Conservation (phyloP, 148 eudicot genomes). For the Camellia granthamiana region DNA sequence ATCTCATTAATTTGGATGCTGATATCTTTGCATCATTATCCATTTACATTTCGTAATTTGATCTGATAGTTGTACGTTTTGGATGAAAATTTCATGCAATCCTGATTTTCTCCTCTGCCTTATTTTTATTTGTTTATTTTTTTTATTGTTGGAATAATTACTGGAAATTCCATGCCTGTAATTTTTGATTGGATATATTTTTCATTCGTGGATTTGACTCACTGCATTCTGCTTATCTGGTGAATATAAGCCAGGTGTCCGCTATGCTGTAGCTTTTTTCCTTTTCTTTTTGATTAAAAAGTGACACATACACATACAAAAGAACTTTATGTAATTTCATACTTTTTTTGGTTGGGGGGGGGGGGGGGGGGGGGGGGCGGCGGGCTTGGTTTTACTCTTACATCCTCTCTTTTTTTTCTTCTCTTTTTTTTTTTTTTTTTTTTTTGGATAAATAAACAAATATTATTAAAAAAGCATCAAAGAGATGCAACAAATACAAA, state of each 20-base stretch:
- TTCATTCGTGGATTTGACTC: not conserved
- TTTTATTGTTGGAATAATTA: not conserved
- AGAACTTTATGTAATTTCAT: not conserved
- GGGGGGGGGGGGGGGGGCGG: too few species aligned
- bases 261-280: not conserved
- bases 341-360: too few species aligned
- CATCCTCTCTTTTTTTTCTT: too few species aligned
- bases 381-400: too few species aligned
- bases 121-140: not conserved
- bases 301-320: not conserved
- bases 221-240: too few species aligned
- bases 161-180: not conserved
- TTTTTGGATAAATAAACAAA: too few species aligned
- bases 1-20: not conserved
- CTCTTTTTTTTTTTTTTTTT: too few species aligned
- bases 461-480: too few species aligned
- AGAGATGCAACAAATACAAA: too few species aligned
- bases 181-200: not conserved
- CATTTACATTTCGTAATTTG: not conserved
- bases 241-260: not conserved
- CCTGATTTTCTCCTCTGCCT: not conserved
- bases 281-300: not conserved
- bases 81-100: not conserved
- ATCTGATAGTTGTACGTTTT: not conserved
- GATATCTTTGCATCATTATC: not conserved